Conservation (phyloP, 805 yeast genomes). For the Ogataea paraovalis region DNA sequence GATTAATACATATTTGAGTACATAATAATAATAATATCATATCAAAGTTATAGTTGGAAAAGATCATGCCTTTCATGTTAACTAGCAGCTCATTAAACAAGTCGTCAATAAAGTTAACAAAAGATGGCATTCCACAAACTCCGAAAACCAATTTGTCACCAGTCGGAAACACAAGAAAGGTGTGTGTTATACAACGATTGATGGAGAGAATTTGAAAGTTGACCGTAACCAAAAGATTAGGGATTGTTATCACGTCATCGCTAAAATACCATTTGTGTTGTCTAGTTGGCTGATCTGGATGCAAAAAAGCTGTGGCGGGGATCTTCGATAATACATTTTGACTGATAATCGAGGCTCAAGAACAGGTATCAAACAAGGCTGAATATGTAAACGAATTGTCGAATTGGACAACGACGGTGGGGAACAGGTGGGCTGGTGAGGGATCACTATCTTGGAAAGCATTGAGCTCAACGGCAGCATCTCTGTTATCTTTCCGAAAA, state of each 20-base stretch:
- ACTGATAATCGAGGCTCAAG: neutral
- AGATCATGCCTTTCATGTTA: no score
- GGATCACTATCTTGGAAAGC: neutral
- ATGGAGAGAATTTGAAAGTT: neutral
- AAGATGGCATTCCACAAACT: no score
- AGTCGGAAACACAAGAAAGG: neutral
- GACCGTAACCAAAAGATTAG: neutral
- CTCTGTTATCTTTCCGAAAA: neutral
- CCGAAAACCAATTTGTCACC: no score
- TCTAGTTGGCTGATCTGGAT: neutral
- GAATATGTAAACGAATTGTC: neutral
- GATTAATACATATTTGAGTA: no score
- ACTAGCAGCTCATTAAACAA: no score
- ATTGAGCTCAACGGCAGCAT: neutral
- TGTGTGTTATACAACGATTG: neutral
- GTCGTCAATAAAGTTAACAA: no score
- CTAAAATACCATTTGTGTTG: neutral
- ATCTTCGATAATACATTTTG: neutral
- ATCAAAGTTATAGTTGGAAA: no score
- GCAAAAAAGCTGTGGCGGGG: neutral
- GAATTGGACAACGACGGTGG: neutral
- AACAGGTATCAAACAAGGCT: neutral
- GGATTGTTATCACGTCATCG: neutral
- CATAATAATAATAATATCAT: no score
- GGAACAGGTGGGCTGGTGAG: neutral